Base-by-base conservation (phyloP, 1,139 yeast genomes). In the Nakaseomyces bracarensis region DNA sequence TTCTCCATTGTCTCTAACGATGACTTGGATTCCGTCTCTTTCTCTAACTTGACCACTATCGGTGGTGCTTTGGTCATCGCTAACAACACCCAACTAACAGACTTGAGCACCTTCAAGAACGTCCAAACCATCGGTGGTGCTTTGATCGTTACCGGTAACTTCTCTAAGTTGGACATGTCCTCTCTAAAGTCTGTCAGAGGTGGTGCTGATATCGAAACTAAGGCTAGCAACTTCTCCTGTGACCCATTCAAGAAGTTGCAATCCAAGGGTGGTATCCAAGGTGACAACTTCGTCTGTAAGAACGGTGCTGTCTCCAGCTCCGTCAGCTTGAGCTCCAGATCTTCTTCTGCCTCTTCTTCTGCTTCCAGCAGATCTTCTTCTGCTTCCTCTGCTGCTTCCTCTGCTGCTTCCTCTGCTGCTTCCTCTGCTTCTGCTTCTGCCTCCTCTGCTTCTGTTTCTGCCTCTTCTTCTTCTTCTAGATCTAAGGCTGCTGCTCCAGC, bases 51-150 rank as follows among this genome's bases (percentile, higher is more conserved):
- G 67, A 70, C 77, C 49, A 52, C 75, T 39, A 71, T 91, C 60
- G 85, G 85, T 62, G 97, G 97, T 75, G 93, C 87, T 66, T 82
- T 91, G 66, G 80, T 75, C 62, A 71, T 91, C 61, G 77, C 82
- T 52, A 86, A 86, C 79, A 91, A 91, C 79, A 70, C 82, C 51
- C 66, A 74, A 49, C 78, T 89, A 64, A 65, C 63, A 44, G 60
- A 74, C 46, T 72, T 91, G 63, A 70, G 71, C 46, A 89, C 89
- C 59, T 85, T 91, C 78, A 78, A 80, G 55, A 65, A 73, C 56
- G 75, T 91, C 61, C 66, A 72, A 63, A 66, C 82, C 48, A 77
- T 91, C 58, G 85, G 83, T 63, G 97, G 97, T 74, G 89, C 97
- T 57, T 78, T 91, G 57, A 72, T 73, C 65, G 70, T 87, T 53